These are phyloP conservation scores for Lophium mytilinum DNA, from an alignment of 495 filamentous ascomycete species.

Conservation along the genomic window DNA sequence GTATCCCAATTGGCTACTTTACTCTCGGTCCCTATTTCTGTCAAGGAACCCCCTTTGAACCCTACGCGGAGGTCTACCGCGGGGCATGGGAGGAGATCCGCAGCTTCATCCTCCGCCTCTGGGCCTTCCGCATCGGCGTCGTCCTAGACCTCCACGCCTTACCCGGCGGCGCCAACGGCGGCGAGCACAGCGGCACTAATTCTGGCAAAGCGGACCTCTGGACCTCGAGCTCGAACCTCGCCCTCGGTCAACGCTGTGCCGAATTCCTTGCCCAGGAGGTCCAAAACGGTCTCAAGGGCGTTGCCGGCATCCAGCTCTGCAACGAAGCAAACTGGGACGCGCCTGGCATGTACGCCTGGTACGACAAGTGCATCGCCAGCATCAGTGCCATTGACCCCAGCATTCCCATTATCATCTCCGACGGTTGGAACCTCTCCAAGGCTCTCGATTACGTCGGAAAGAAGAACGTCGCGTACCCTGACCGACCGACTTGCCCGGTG, in stretches of 20 bases:
- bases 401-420: constrained; percentile 48
- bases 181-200: constrained; percentile 45
- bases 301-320: constrained; percentile 45
- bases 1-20: constrained; percentile 50
- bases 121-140: constrained; percentile 40
- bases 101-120: constrained; percentile 35
- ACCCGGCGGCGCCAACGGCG: constrained; percentile 45
- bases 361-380: constrained; percentile 39
- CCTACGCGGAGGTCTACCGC: constrained; percentile 37
- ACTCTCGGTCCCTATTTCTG: constrained; percentile 43
- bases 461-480: constrained; percentile 18
- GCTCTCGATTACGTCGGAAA: constrained; percentile 36
- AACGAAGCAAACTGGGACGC: constrained; percentile 44
- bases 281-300: constrained; percentile 32
- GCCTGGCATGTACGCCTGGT: constrained; percentile 46
- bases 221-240: constrained; percentile 30
- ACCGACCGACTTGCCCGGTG: constrained; percentile 32
- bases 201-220: constrained; percentile 39
- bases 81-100: constrained; percentile 43
- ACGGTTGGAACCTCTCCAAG: constrained; percentile 41
- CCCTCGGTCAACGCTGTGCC: constrained; percentile 35
- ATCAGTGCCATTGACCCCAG: constrained; percentile 38
- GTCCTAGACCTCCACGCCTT: constrained; percentile 49
- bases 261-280: constrained; percentile 41
- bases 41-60: constrained; percentile 42